Conservation (phyloP, 306 rosid species). For the Sindora glabra region DNA sequence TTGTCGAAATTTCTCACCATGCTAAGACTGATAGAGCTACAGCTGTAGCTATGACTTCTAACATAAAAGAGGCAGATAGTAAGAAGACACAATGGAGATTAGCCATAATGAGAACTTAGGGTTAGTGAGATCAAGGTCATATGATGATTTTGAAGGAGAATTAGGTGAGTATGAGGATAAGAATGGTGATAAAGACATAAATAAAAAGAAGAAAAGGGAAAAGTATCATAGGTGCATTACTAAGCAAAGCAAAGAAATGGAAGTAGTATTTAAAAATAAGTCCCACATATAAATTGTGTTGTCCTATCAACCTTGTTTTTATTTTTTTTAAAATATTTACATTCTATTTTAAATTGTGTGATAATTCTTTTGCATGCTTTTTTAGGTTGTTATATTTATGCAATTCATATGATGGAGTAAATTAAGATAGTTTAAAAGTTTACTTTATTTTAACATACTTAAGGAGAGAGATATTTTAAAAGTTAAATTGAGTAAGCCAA, state of each 20-base stretch:
- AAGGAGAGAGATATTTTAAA: no score
- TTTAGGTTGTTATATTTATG: no score
- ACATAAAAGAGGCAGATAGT: conserved; percentile 39
- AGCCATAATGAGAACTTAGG: conserved; percentile 89
- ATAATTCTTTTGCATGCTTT: no score
- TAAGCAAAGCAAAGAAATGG: conserved; percentile 93
- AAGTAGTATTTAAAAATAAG: no score
- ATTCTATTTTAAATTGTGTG: no score
- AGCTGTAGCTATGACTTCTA: conserved; percentile 1
- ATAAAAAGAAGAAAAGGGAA: conserved; percentile 71
- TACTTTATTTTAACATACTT: no score
- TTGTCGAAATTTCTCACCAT: conserved; percentile 86
- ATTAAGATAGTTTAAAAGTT: no score
- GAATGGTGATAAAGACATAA: conserved; percentile 37
- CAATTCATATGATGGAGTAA: no score
- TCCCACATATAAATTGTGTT: no score
- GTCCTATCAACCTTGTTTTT: no score
- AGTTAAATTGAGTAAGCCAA: no score
- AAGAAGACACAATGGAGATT: conserved; percentile 59
- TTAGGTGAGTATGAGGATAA: conserved; percentile 54
- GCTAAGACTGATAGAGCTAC: conserved; percentile 37
- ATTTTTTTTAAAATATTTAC: no score
- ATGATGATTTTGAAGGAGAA: conserved; percentile 72
- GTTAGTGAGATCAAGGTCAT: conserved; percentile 76
- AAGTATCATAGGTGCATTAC: conserved; percentile 89